A percentile compares a stretch with the other conserved stretches of the same genome.
These are phyloP conservation scores for Trichoderma breve DNA, from an alignment of 2,329 filamentous ascomycete species.

Conservation along the genomic window DNA sequence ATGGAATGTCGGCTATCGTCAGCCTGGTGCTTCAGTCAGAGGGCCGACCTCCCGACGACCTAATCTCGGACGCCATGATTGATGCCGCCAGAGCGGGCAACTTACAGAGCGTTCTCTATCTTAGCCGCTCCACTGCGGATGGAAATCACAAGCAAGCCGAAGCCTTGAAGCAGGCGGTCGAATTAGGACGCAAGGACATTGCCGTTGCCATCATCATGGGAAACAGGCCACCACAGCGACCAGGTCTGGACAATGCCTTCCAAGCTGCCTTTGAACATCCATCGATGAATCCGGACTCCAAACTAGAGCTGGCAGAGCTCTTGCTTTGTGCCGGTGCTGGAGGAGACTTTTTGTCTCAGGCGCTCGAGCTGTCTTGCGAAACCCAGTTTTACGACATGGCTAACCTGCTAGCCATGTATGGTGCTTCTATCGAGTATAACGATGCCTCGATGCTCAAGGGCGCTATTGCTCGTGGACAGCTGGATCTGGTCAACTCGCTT, in stretches of 20 bases:
- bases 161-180: constrained; percentile 51
- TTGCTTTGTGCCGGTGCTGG: constrained; percentile 57
- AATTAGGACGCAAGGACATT: constrained; percentile 51
- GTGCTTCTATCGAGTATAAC: constrained; percentile 55
- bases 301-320: constrained; percentile 52
- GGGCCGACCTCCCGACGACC: constrained; percentile 42
- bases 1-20: constrained; percentile 46
- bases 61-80: constrained; percentile 50
- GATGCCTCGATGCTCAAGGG: constrained; percentile 49
- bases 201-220: constrained; percentile 55
- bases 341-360: constrained; percentile 49
- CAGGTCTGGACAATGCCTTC: constrained; percentile 51
- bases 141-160: constrained; percentile 51
- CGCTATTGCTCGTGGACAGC: constrained; percentile 45
- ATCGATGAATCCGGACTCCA: constrained; percentile 48
- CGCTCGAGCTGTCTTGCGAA: constrained; percentile 48
- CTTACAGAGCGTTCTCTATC: constrained; percentile 47
- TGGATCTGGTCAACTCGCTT: constrained; percentile 47
- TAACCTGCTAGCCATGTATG: constrained; percentile 50
- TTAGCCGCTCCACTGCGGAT: constrained; percentile 54
- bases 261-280: constrained; percentile 45
- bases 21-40: constrained; percentile 50
- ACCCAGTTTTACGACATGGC: constrained; percentile 55
- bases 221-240: constrained; percentile 48
- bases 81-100: constrained; percentile 51